Evolutionary conservation across 805 yeast genomes (phyloP), one percentile per base, ranked within the genome.

Genomic region (Wickerhamiella dianesei): DNA sequence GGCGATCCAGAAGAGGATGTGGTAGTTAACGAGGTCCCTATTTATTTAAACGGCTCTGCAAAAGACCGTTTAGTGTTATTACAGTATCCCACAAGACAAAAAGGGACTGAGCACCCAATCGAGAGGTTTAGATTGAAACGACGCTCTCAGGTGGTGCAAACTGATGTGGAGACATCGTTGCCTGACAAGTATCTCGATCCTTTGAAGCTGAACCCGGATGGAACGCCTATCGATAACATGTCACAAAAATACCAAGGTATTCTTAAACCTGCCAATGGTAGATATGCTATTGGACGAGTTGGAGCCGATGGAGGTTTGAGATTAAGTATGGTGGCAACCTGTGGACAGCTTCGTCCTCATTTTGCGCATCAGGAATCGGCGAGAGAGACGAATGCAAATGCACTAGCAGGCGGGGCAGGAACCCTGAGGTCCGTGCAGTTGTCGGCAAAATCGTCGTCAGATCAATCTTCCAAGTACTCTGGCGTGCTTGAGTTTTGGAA

Each of bases 291-390:
- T 3, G 72, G 73, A 0, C 62, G 65, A 41, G 62, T 73, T 37
- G 56, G 61, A 36, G 65, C 73, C 25, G 74, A 72, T 4, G 43
- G 43, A 36, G 40, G 46, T 55, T 57, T 86, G 5, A 76, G 82
- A 44, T 61, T 89, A 50, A 63, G 75, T 1, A 83, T 89, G 1
- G 69, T 88, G 1, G 73, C 76, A 35, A 71, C 77, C 18, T 75
- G 82, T 0, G 75, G 81, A 0, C 96, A 89, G 62, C 62, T 92
- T 50, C 73, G 95, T 54, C 92, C 96, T 2, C 74, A 75, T 55
- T 85, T 92, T 65, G 74, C 73, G 53, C 84, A 88, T 59, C 54
- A 67, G n/a, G 66, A 68, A 49, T 64, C 66, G 19, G 35, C 46
- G 16, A 19, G 9, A 12, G 35, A 16, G 8, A 5, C 44, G n/a